Base-by-base conservation (phyloP, 2,329 filamentous ascomycete genomes). In the Xenoacremonium recifei region DNA sequence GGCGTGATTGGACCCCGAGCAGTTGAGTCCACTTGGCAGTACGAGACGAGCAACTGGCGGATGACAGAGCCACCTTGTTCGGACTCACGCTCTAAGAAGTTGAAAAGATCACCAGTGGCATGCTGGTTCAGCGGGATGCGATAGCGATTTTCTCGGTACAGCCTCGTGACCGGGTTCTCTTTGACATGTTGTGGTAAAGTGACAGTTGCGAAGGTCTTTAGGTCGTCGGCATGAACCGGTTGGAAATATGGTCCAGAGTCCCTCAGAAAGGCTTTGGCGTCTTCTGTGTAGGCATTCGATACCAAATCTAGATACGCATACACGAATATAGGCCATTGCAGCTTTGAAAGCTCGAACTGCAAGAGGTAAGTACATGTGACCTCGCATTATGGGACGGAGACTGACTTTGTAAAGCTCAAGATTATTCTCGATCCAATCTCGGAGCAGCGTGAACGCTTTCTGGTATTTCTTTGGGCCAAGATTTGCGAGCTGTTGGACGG, bases 241-340 rank as follows among this genome's bases (percentile, higher is more conserved):
- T 90, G 82, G 56, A 97, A 97, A 40, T 82, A 65, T 2, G 64
- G 58, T 40, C 82, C 82, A 58, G 88, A 82, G 4, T 77, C 73
- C 20, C 80, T 76, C 47, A 95, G 83, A 59, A 95, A 92, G 2
- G 76, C 71, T 51, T 87, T 83, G 12, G 84, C 82, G 44, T 95
- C 89, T 29, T 80, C 79, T 2, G 79, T 70, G 54, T 86, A 90
- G 49, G 82, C 82, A 45, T 89, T 80, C 23, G 75, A 75, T 20
- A 95, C 78, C 41, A 97, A 78, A 43, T 89, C 84, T 19, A 99
- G 73, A 60, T 87, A 96, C 0, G 89, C 93, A 66, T 99, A 95
- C 37, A 97, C 87, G 59, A 96, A 97, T 1, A 95, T 71, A 0
- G 93, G 93, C 90, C 93, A 99, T 13, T 96, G 70, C 4, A 97